Base-by-base conservation (phyloP, 2,329 filamentous ascomycete genomes). In the Calonectria pteridis region DNA sequence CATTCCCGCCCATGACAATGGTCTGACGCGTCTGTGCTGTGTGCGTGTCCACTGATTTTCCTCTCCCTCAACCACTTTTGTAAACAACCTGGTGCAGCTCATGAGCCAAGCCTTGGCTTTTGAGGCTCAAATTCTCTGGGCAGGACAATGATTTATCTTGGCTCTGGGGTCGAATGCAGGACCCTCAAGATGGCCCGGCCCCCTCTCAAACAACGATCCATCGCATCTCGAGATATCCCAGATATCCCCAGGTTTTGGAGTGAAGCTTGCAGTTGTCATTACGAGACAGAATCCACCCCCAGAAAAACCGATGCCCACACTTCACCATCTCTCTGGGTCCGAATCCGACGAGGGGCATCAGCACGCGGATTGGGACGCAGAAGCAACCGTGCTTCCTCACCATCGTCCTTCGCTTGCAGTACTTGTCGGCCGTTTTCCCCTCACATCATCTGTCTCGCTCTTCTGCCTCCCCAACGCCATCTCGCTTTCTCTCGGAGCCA, bases 211-310 rank as follows among this genome's bases (percentile, higher is more conserved):
- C 33, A 40, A 35, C 46, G 53, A 40, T 66, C 71, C 71, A 73
- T 73, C 71, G 16, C 58, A 73, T 73, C 71, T 73, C 58, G 26
- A 73, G 71, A 69, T 73, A 58, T 58, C 29, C 43, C 49, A 69
- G 66, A 66, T 73, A 62, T 66, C 71, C 71, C 71, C 71, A 73
- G 71, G 37, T 51, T 73, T 65, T 73, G 35, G 49, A 43, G 33
- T 53, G 58, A 70, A 35, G 35, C 46, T 70, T 40, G 49, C 50
- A 63, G 59, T 43, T 69, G 51, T 33, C 35, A 66, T 73, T 73
- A 73, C 71, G 71, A 69, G 71, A 73, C 58, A 65, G 50, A 73
- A 73, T 73, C 71, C 71, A 73, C 66, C 71, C 71, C 71, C 66
- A 73, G 71, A 58, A 64, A 69, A 69, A 59, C 35, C 49, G 20